Evolutionary conservation across 139 green algal genomes (phyloP).

Genomic region (Picochlorum sp.): DNA sequence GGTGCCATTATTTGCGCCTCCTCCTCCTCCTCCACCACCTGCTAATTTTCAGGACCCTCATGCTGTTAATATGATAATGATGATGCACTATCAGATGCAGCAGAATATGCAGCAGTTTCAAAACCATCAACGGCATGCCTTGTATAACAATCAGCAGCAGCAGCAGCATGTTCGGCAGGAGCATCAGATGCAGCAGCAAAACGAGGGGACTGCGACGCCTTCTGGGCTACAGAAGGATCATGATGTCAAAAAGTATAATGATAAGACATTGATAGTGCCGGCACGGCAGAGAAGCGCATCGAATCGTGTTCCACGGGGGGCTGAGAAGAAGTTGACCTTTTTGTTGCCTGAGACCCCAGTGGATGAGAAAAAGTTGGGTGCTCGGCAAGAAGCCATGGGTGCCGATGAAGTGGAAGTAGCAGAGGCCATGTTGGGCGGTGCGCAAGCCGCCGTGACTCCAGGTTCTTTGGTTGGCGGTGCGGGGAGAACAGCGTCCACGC

Average conservation of each 20-base stretch:
- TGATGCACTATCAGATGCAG: constrained; percentile 1
- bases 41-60: background rate
- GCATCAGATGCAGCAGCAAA: background rate
- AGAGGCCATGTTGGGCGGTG: background rate
- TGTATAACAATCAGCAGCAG: constrained; percentile 2
- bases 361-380: constrained; percentile 16
- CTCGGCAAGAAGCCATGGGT: background rate
- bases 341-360: background rate
- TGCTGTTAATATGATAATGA: background rate
- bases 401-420: background rate
- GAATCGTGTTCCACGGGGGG: background rate
- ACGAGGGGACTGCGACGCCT: constrained; percentile 3
- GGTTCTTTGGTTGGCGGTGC: no score
- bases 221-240: constrained; percentile 9
- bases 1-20: background rate
- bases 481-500: constrained; percentile 3
- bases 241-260: background rate
- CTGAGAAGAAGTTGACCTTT: constrained; percentile 1
- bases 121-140: background rate
- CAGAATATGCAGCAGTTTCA: background rate
- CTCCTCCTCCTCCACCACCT: background rate
- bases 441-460: background rate
- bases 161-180: background rate
- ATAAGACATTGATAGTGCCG: constrained; percentile 1
- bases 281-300: background rate